Base-by-base conservation (phyloP, 495 filamentous ascomycete species). In the Talaromyces proteolyticus region DNA sequence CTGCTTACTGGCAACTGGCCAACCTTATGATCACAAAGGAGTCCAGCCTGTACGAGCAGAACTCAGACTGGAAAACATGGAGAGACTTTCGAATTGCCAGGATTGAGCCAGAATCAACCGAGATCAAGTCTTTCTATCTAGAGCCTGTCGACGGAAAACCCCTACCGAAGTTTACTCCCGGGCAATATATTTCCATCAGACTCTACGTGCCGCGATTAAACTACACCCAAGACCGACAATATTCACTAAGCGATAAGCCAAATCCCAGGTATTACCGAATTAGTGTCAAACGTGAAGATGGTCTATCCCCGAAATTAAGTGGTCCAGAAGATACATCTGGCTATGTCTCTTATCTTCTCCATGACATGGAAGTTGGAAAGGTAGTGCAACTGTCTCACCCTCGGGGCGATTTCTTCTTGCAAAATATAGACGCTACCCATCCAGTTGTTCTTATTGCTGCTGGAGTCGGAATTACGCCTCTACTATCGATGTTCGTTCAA, bases 51-150 rank as follows among this genome's bases (percentile, higher is more conserved):
- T 86, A 86, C 65, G 59, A 73, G 20, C 61, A 75, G 16, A 75
- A 74, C 52, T 60, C 69, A 34, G 68, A 65, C 42, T 88, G 85
- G 85, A 71, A 63, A 4, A 68, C 78, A 44, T 88, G 84, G 84
- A 70, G 82, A 34, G 73, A 81, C 21, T 88, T 89, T 71, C 74
- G 73, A 53, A 76, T 90, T 60, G 70, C 75, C 53, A 60, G 73
- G 22, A 86, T 86, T 56, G 73, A 81, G 21, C 61, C 62, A 46
- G 85, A 89, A 63, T 72, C 77, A 6, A 74, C 77, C 2, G 80
- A 82, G 55, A 84, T 89, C 60, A 82, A 75, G 46, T 85, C 81
- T 18, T 87, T 88, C 70, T 85, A 88, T 61, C 79, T 88, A 17
- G 67, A 74, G 39, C 85, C 86, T 1, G 73, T 80, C 51, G 85